Base-by-base conservation (phyloP, 2,329 filamentous ascomycete species). In the Amauroascus niger region DNA sequence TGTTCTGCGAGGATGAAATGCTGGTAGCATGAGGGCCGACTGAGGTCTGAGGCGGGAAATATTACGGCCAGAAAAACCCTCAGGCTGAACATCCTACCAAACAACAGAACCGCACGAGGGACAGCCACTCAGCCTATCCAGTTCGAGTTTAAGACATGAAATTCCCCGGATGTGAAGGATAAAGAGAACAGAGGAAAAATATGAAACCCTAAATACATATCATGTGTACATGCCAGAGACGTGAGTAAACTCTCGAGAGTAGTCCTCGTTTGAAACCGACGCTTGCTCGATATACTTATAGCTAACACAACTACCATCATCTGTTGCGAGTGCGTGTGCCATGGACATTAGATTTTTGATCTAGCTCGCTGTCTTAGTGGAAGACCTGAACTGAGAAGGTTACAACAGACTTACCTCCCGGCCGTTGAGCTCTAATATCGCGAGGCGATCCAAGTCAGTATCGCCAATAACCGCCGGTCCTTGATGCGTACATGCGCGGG, bases 341-440 rank as follows among this genome's bases (percentile, higher is more conserved):
- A 55, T 53, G 20, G 45, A 47, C 35, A 26, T 47, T 14, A 55
- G 41, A 39, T 55, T 55, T 55, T 49, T 55, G 49, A 55, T 55
- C 54, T 53, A 16, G 30, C 26, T 47, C 5, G 28, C 45, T 33
- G 28, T 35, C 26, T 48, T 48, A 48, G 45, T 13, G 28, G 18
- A 11, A 33, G 30, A 26, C n/a, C 26, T 48, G 24, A 18, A 48
- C 13, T 20, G 28, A 48, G 28, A 48, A 7, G 18, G 14, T 33
- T 35, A 33, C 45, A 48, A 48, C 26, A 48, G 26, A 35, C 30
- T 4, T 48, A 48, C 16, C 43, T 46, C 28, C 22, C 16, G 43
- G 2, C 28, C 22, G 28, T 46, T 46, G 16, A 46, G 43, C 2
- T 46, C 28, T 46, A 30, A 30, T 9, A 30, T 46, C n/a, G 41